Evolutionary conservation across 2,329 filamentous ascomycete genomes (phyloP), one percentile per base, ranked within the genome.

Genomic region (Trichoderma afroharzianum): DNA sequence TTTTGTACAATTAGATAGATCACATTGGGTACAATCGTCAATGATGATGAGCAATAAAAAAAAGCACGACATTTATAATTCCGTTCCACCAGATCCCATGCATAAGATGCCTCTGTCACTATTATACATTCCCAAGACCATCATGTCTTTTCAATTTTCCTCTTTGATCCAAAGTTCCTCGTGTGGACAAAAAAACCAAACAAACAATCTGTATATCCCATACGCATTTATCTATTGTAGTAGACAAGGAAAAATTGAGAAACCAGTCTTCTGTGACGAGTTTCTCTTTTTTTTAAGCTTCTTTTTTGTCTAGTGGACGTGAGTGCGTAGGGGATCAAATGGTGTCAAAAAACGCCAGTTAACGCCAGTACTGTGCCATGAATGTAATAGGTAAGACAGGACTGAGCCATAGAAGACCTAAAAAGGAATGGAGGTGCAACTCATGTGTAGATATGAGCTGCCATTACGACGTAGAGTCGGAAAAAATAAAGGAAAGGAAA

Each of bases 1-100:
- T 61, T 61, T 71, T 71, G 70, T 71, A 71, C 53, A 67, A 59
- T 67, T 59, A 71, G 21, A 61, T 66, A 71, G 57, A 71, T 53
- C 36, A 28, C 28, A 62, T 58, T 67, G 55, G 62, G 61, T 59
- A 71, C 55, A 67, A 43, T 67, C 62, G 15, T 63, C 47, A 55
- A 39, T 11, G 21, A 55, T 63, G 32, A 62, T 55, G 59, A 63
- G 26, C 57, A 36, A 61, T 33, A 57, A 55, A 28, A 62, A 71
- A 59, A 32, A 6, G n/a, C 18, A 71, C 28, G 14, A 39, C 33
- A 58, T 53, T 61, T 61, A 67, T 62, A 24, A 66, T 67, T 67
- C 57, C 50, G 39, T 33, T 62, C 70, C 55, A 53, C 55, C 53
- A 47, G 21, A n/a, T 50, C 36, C 55, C 21, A 33, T 61, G 55